Conservation (phyloP, 164 flowering plant genomes). For the Euptelea pleiosperma region DNA sequence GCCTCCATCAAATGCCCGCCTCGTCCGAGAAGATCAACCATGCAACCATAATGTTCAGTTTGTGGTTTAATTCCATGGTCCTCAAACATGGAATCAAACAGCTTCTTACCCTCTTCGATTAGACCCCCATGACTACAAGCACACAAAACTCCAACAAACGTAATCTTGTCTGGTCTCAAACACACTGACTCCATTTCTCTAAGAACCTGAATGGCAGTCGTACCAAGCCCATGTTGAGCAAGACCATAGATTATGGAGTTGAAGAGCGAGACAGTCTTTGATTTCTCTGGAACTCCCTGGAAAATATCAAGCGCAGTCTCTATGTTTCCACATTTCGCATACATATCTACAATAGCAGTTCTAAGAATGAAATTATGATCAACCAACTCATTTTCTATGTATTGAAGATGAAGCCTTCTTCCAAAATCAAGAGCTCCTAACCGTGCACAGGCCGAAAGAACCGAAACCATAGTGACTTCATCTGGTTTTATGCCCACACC, state of each 20-base stretch:
- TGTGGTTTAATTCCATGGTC: conserved; percentile 21
- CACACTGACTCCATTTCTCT: conserved; percentile 23
- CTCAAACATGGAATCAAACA: conserved; percentile 26
- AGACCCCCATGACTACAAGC: conserved; percentile 36
- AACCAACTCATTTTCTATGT: conserved; percentile 15
- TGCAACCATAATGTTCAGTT: conserved; percentile 35
- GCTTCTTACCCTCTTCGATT: conserved; percentile 26
- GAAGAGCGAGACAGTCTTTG: conserved; percentile 23
- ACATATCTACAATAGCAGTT: conserved; percentile 29
- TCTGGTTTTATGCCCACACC: conserved; percentile 23
- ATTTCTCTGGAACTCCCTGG: conserved; percentile 11
- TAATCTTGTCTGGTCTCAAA: conserved; percentile 27
- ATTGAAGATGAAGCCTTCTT: conserved; percentile 23
- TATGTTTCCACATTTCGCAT: conserved; percentile 32
- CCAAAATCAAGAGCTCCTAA: conserved; percentile 30
- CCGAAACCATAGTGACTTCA: conserved; percentile 28
- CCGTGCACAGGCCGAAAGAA: conserved; percentile 29
- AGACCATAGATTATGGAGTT: conserved; percentile 32
- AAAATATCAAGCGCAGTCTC: conserved; percentile 27
- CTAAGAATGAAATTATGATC: conserved; percentile 15
- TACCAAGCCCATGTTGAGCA: conserved; percentile 33
- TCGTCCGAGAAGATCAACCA: conserved; percentile 40
- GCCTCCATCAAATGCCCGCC: conserved; percentile 34
- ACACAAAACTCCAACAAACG: conserved; percentile 25
- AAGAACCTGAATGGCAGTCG: conserved; percentile 19